Conservation (phyloP, 805 yeast species). For the Candida broadrunensis region DNA sequence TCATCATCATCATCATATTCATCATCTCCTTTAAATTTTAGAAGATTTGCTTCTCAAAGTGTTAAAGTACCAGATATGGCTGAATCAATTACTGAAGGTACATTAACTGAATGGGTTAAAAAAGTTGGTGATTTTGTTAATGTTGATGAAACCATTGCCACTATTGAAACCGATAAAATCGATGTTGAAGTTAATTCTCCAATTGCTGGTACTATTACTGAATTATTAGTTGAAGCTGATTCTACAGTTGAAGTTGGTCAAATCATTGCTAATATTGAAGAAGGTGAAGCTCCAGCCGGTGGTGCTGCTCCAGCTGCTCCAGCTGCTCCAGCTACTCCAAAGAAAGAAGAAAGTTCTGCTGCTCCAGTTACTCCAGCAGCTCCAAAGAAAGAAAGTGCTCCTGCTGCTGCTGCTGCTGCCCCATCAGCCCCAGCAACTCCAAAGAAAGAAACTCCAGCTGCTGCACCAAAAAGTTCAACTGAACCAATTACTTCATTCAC, state of each 20-base stretch:
- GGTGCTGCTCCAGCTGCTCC: constrained; percentile 37
- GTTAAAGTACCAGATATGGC: constrained; percentile 99
- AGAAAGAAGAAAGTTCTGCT: constrained; percentile 15
- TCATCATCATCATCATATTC: neutral
- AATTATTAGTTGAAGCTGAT: constrained; percentile 76
- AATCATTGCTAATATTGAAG: constrained; percentile 82
- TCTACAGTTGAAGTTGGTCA: constrained; percentile 97
- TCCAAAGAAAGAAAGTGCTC: constrained; percentile 20
- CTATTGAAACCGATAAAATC: constrained; percentile 97
- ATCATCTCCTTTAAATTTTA: constrained; percentile 17
- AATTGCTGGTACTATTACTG: constrained; percentile 82
- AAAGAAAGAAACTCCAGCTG: constrained; percentile 24
- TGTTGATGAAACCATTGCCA: constrained; percentile 88
- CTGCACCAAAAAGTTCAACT: constrained; percentile 13
- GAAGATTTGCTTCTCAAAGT: constrained; percentile 37
- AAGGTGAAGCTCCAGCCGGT: constrained; percentile 67
- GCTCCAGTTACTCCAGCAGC: constrained; percentile 32
- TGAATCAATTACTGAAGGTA: constrained; percentile 96
- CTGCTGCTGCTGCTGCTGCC: constrained; percentile 25
- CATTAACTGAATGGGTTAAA: constrained; percentile 65
- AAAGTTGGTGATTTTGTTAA: constrained; percentile 85
- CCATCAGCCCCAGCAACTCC: constrained; percentile 21
- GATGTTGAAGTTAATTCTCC: constrained; percentile 98
- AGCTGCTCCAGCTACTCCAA: constrained; percentile 22
- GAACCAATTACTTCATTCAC: constrained; percentile 30